Evolutionary conservation across 2,329 filamentous ascomycete genomes (phyloP).

Genomic region (Fusarium tricinctum): DNA sequence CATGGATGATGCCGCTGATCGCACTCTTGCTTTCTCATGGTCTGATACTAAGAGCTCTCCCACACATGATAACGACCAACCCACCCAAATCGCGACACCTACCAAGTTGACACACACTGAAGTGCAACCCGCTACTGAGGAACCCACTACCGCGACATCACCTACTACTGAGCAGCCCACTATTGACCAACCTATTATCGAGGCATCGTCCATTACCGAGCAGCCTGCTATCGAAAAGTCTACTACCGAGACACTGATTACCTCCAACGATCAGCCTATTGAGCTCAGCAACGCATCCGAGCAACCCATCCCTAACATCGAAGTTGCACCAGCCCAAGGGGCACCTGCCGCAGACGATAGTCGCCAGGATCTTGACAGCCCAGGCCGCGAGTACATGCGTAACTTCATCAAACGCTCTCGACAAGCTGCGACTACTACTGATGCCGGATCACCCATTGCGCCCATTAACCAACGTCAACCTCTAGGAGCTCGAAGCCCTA

Average conservation of each 20-base stretch:
- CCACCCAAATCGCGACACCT: neutral
- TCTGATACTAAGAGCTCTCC: constrained; percentile 5
- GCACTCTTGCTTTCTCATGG: constrained; percentile 5
- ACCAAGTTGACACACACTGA: no score
- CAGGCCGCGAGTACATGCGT: constrained; percentile 54
- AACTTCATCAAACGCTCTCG: constrained; percentile 56
- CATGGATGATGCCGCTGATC: neutral
- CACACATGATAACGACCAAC: neutral
- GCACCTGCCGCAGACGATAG: constrained; percentile 6
- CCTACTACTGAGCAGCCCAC: neutral
- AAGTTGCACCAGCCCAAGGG: constrained; percentile 20
- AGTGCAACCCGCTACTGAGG: neutral
- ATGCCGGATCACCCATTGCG: constrained; percentile 52
- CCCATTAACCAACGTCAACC: constrained; percentile 48
- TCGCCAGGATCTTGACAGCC: constrained; percentile 51
- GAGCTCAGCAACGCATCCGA: neutral
- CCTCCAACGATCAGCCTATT: neutral
- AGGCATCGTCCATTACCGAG: no score
- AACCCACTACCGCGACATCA: neutral
- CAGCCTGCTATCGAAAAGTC: no score
- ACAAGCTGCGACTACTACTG: constrained; percentile 46
- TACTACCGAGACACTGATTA: no score
- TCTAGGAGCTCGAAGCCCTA: constrained; percentile 55
- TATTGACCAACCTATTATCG: no score
- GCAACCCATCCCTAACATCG: neutral